Evolutionary conservation across 805 yeast genomes (phyloP).

Genomic region (Isabelozyma pseudorhagii): DNA sequence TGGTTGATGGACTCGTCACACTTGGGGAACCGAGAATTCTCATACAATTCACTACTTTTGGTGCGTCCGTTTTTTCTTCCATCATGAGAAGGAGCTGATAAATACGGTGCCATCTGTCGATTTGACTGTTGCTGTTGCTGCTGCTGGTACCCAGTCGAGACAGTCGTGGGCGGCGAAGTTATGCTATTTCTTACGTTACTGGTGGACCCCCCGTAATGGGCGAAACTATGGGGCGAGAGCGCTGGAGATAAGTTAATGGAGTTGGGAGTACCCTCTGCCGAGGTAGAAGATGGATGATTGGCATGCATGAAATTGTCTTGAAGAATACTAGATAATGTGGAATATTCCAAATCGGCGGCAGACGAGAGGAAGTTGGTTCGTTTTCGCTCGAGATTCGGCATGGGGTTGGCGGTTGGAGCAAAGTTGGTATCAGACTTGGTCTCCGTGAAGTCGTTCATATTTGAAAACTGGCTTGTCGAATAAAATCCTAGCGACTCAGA

Average conservation of each 20-base stretch:
- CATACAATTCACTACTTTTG: slow-evolving; percentile 11
- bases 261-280: slow-evolving; percentile 37
- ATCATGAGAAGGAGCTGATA: slow-evolving; percentile 1
- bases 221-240: slow-evolving; percentile 28
- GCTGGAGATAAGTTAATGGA: slow-evolving; percentile 33
- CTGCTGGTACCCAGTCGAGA: background rate
- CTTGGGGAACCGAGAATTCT: slow-evolving; percentile 30
- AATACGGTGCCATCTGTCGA: background rate
- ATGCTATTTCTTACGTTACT: slow-evolving; percentile 5
- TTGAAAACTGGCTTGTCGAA: background rate
- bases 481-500: background rate
- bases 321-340: slow-evolving; percentile 63
- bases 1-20: slow-evolving; percentile 64
- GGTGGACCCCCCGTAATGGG: slow-evolving; percentile 6
- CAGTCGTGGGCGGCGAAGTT: slow-evolving; percentile 3
- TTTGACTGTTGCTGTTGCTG: slow-evolving; percentile 1
- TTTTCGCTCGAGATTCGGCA: slow-evolving; percentile 10
- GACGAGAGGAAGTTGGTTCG: slow-evolving; percentile 55
- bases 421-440: background rate
- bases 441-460: background rate
- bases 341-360: slow-evolving; percentile 73
- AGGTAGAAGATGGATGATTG: slow-evolving; percentile 20
- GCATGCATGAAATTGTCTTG: slow-evolving; percentile 39
- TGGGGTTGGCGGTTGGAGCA: background rate
- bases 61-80: background rate